Base-by-base conservation (phyloP, 495 filamentous ascomycete species). In the Penicillium bialowiezense region DNA sequence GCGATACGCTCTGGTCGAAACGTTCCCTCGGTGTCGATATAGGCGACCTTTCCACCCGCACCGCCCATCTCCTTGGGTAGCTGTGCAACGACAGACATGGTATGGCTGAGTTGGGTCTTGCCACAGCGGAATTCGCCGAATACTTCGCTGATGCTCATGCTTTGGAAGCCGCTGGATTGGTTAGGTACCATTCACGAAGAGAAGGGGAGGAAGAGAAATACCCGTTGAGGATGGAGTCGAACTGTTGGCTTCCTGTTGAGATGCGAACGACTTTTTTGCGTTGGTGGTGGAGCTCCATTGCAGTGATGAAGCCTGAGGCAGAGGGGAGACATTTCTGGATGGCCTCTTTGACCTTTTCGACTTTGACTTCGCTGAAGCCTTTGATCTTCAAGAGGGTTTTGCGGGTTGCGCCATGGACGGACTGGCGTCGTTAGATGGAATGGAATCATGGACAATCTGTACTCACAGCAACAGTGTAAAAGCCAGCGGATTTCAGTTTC, bases 281-380 rank as follows among this genome's bases (percentile, higher is more conserved):
- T 54, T 85, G 74, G 38, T 87, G 79, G 28, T 78, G 75, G 29
- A 89, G 74, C 58, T 91, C 87, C 57, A 84, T 79, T 20, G 85
- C 87, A 5, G 87, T 90, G 40, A 87, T 84, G 70, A 90, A 91
- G n/a, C 86, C 83, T 44, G 74, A 80, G 7, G 73, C 72, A 36
- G 77, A 72, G 13, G 87, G 85, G 58, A 84, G 70, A 50, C 84
- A 84, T 58, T 91, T 91, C 50, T 76, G 72, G 32, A 85, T 78
- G 17, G 87, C 87, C 54, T 90, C 87, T 59, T 89, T 90, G 62
- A 91, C 74, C 61, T 89, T 90, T 49, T 90, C 88, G 10, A 90
- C 88, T 65, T 90, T 90, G 58, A 84, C 75, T 59, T 91, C 88
- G 45, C 85, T 89, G 67, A 90, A 89, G 6, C 87, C 87, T 60